Evolutionary conservation across 805 yeast genomes (phyloP).

Genomic region (Saccharomycopsis malanga): DNA sequence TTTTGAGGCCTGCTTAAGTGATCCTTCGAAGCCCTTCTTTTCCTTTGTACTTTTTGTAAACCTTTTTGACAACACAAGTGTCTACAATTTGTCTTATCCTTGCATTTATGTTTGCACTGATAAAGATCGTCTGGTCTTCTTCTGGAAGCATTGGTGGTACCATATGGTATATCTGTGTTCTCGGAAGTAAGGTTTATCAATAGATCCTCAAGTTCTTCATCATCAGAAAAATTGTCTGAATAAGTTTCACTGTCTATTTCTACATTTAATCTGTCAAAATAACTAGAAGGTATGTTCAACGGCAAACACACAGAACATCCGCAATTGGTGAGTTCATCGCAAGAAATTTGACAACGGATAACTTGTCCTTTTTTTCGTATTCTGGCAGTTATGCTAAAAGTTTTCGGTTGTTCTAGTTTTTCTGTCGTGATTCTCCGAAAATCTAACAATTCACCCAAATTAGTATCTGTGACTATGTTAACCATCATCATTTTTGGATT

Average conservation of each 20-base stretch:
- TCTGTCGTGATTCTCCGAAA: constrained; percentile 34
- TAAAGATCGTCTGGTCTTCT: constrained; percentile 28
- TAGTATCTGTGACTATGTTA: constrained; percentile 28
- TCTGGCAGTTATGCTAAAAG: constrained; percentile 27
- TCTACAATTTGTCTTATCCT: constrained; percentile 33
- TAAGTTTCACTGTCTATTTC: background rate
- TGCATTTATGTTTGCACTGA: constrained; percentile 39
- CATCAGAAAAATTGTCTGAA: too few species aligned
- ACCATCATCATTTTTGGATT: constrained; percentile 30
- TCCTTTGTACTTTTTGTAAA: background rate
- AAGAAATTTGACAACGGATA: constrained; percentile 29
- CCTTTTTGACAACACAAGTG: constrained; percentile 46
- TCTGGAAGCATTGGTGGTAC: constrained; percentile 12
- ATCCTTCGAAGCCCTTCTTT: constrained; percentile 2
- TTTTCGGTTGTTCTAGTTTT: constrained; percentile 25
- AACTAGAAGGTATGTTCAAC: too few species aligned
- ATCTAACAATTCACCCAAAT: constrained; percentile 35
- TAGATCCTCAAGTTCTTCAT: too few species aligned
- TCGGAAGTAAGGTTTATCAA: background rate
- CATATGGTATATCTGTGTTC: background rate
- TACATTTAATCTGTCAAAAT: too few species aligned
- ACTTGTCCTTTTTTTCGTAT: constrained; percentile 23
- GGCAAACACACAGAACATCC: too few species aligned
- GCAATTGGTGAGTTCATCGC: constrained; percentile 34
- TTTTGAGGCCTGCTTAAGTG: background rate